phyloP scores from a whole-genome alignment of 192 early-diverging fungal genomes.

The Coemansia sp. region DNA sequence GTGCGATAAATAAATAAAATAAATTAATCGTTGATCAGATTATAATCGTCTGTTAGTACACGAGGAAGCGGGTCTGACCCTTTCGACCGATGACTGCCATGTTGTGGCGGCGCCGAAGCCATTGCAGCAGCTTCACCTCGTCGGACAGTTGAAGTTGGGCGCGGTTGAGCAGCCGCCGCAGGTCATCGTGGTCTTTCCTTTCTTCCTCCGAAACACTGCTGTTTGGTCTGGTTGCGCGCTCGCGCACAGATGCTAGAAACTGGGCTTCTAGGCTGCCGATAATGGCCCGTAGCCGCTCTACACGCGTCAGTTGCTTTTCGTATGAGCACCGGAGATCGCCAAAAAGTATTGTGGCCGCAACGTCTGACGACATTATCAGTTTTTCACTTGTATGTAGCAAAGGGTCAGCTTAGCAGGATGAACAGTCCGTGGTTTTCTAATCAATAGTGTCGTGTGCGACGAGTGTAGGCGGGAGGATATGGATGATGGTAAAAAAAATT shows the following conservation, averaged over 20 bases:
- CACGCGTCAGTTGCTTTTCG: slow-evolving; percentile 33
- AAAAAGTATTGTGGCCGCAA: slow-evolving; percentile 47
- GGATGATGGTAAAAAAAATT: neutral
- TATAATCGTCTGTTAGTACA: slow-evolving; percentile 14
- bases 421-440: neutral
- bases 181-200: slow-evolving; percentile 28
- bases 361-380: slow-evolving; percentile 42
- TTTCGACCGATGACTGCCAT: slow-evolving; percentile 41
- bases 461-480: neutral
- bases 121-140: slow-evolving; percentile 51
- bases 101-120: slow-evolving; percentile 54
- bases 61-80: slow-evolving; percentile 31
- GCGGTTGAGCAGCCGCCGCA: slow-evolving; percentile 31
- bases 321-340: slow-evolving; percentile 44
- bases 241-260: slow-evolving; percentile 45
- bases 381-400: neutral
- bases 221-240: slow-evolving; percentile 32
- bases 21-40: slow-evolving; percentile 15
- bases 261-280: slow-evolving; percentile 26
- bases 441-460: neutral
- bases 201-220: slow-evolving; percentile 42
- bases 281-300: slow-evolving; percentile 26
- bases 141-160: slow-evolving; percentile 42
- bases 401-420: neutral
- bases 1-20: neutral